Evolutionary conservation across 495 filamentous ascomycete genomes (phyloP).

Genomic region (Darksidea phi): DNA sequence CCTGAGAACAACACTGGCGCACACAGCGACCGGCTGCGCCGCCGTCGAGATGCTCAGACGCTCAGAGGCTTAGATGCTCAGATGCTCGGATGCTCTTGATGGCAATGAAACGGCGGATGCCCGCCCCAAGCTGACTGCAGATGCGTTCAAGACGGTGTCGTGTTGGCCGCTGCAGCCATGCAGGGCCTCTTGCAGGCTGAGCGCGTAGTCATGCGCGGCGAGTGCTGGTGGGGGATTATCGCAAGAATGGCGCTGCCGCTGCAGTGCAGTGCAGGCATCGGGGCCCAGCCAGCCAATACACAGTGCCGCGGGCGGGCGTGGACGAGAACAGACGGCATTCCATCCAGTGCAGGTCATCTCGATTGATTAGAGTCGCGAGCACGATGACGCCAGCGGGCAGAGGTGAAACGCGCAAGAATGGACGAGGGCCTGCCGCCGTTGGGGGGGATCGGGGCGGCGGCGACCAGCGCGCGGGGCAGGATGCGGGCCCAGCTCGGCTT

Average conservation of each 20-base stretch:
- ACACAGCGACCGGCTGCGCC: too few relatives aligned
- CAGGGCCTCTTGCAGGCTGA: neutral
- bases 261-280: neutral
- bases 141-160: neutral
- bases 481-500: too few relatives aligned
- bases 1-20: neutral
- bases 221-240: neutral
- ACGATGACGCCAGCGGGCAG: neutral
- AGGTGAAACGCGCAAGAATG: neutral
- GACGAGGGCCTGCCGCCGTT: too few relatives aligned
- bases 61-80: too few relatives aligned
- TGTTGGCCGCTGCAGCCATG: constrained; percentile 1
- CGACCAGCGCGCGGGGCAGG: too few relatives aligned
- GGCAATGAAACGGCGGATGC: neutral
- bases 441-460: too few relatives aligned
- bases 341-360: neutral
- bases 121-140: constrained; percentile 6
- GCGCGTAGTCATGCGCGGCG: neutral
- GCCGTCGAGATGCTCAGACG: too few relatives aligned
- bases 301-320: neutral
- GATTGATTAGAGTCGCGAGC: neutral
- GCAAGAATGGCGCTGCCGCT: too few relatives aligned
- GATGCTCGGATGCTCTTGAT: neutral
- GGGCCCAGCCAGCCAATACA: neutral
- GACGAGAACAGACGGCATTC: too few relatives aligned